A percentile compares a stretch with the other conserved stretches of the same genome.
Evolutionary conservation across 2,329 filamentous ascomycete genomes (phyloP).

Genomic region (Stagonosporopsis tanaceti): DNA sequence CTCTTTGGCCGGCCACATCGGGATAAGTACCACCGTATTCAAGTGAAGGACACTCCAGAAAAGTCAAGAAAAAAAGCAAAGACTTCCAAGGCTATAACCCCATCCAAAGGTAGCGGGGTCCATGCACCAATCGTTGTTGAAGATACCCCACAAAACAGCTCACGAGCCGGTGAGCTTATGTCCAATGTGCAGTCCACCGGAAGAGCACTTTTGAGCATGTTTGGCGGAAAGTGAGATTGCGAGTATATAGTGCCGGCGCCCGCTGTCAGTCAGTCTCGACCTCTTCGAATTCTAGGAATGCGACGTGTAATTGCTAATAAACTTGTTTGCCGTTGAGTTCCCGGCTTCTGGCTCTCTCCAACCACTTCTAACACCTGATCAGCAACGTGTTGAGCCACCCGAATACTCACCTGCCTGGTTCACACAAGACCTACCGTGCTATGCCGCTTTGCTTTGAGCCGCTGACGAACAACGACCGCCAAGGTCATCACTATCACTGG

Average conservation of each 20-base stretch:
- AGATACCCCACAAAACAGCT: background rate
- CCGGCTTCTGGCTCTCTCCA: background rate
- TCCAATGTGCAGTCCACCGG: background rate
- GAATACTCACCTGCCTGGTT: background rate
- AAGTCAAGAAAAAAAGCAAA: constrained; percentile 32
- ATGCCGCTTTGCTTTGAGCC: constrained; percentile 9
- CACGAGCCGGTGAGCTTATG: background rate
- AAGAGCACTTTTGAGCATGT: constrained; percentile 14
- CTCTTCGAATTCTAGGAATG: background rate
- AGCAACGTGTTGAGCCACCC: too few species aligned
- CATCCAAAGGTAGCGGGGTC: background rate
- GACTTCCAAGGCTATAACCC: constrained; percentile 5
- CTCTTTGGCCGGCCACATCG: constrained; percentile 53
- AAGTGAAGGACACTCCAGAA: constrained; percentile 24
- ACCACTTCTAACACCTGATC: background rate
- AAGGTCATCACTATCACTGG: constrained; percentile 20
- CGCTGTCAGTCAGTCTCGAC: background rate
- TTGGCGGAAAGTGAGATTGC: background rate
- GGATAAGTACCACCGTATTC: constrained; percentile 41
- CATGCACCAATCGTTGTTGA: constrained; percentile 2
- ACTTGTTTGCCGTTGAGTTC: background rate
- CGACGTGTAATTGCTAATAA: background rate
- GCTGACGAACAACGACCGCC: constrained; percentile 1
- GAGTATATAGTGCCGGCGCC: background rate
- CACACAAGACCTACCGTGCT: background rate